A percentile compares a stretch with the other conserved stretches of the same genome.
Conservation (phyloP, 768 basidiomycete genomes). For the Coprinellus aureogranulatus region DNA sequence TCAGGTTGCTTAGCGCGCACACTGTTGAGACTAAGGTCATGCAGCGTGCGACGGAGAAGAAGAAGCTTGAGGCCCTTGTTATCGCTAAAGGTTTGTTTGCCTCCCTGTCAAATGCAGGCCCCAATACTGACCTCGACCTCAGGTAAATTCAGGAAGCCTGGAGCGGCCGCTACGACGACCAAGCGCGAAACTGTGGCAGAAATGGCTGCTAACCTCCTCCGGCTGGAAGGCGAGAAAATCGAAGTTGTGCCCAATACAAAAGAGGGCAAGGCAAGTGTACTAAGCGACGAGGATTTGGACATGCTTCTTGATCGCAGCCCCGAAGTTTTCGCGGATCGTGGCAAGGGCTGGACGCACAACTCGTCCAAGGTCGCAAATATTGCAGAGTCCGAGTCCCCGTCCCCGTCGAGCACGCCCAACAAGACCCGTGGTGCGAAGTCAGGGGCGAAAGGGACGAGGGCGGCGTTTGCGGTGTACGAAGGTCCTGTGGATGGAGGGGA, state of each 20-base stretch:
- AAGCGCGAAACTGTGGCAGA: constrained; percentile 71
- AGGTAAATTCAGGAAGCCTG: constrained; percentile 85
- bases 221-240: constrained; percentile 86
- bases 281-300: constrained; percentile 80
- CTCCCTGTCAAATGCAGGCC: no score
- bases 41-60: constrained; percentile 81
- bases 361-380: neutral
- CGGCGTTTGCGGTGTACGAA: constrained; percentile 78
- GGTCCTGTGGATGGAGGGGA: constrained; percentile 61
- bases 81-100: constrained; percentile 75
- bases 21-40: constrained; percentile 93
- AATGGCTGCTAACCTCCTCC: constrained; percentile 73
- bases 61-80: constrained; percentile 90
- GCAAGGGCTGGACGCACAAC: constrained; percentile 69
- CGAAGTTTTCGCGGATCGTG: constrained; percentile 68
- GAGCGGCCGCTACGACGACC: constrained; percentile 43
- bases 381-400: neutral
- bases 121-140: no score
- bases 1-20: constrained; percentile 80
- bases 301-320: constrained; percentile 77
- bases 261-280: constrained; percentile 65
- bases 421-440: constrained; percentile 5
- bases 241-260: constrained; percentile 76
- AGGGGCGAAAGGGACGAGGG: constrained; percentile 32
- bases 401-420: neutral